A percentile compares a stretch with the other conserved stretches of the same genome.
Conservation (phyloP, 805 yeast genomes). For the Lipomyces mesembrius region DNA sequence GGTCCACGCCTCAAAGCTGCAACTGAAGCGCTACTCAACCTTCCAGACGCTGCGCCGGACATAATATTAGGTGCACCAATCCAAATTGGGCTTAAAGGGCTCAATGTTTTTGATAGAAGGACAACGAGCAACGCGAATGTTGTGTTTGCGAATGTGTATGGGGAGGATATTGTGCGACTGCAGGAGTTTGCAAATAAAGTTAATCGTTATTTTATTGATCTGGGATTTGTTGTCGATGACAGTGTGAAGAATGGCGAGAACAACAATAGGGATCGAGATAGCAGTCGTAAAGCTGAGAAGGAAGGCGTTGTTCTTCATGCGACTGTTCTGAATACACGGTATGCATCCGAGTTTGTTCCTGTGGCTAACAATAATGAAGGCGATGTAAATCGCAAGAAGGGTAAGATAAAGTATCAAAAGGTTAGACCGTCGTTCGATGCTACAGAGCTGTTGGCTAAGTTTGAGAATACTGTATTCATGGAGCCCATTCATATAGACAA, state of each 20-base stretch:
- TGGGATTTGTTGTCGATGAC: conserved; percentile 10
- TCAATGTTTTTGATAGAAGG: conserved; percentile 12
- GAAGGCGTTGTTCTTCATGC: conserved; percentile 27
- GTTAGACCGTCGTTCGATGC: conserved; percentile 27
- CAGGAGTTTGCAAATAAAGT: conserved; percentile 27
- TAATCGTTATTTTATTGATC: conserved; percentile 17
- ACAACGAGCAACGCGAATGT: conserved; percentile 16
- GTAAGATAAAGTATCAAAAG: background rate
- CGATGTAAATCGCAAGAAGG: conserved; percentile 4
- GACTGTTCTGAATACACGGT: conserved; percentile 22
- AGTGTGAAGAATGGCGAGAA: background rate
- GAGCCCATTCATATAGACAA: conserved; percentile 7
- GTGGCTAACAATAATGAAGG: background rate
- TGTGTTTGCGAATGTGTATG: conserved; percentile 23
- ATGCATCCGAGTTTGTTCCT: conserved; percentile 1
- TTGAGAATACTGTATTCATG: conserved; percentile 16
- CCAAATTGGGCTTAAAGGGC: conserved; percentile 20
- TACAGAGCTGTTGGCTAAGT: conserved; percentile 10
- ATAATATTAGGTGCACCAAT: background rate
- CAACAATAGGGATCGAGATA: background rate
- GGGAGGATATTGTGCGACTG: conserved; percentile 9
- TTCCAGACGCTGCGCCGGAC: background rate
- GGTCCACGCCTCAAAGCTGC: conserved; percentile 10
- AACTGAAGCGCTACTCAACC: conserved; percentile 5
- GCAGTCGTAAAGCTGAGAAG: background rate